Percentiles rank a stretch among this genome's conserved stretches.
Evolutionary conservation across 2,329 filamentous ascomycete species (phyloP).

Genomic region (Colletotrichum navitas): DNA sequence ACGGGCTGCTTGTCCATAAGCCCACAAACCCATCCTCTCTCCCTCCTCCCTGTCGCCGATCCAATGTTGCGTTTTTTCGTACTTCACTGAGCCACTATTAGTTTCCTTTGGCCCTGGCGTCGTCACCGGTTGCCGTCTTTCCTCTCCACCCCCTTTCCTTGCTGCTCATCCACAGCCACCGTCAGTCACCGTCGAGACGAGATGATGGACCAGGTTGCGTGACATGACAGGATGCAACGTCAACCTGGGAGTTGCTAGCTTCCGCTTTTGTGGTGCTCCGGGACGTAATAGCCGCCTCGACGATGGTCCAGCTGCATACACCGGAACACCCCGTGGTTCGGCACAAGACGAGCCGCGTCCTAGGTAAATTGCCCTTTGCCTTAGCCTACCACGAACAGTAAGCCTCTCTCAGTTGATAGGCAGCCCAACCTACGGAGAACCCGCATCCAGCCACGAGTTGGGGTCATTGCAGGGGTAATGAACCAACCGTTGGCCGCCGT

Average conservation of each 20-base stretch:
- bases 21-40: background rate
- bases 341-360: constrained; percentile 25
- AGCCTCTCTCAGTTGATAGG: background rate
- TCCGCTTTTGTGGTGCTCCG: constrained; percentile 8
- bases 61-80: constrained; percentile 15
- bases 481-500: constrained; percentile 9
- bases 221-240: constrained; percentile 12
- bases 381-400: constrained; percentile 13
- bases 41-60: constrained; percentile 31
- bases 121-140: constrained; percentile 13
- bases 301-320: background rate
- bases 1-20: constrained; percentile 16
- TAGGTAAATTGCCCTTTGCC: constrained; percentile 7
- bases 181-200: background rate
- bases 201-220: background rate
- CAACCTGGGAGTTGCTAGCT: background rate
- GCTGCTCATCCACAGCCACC: background rate
- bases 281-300: constrained; percentile 1
- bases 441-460: background rate
- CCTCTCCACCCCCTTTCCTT: background rate
- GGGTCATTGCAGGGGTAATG: constrained; percentile 3
- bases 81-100: constrained; percentile 2
- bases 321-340: background rate
- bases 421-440: background rate
- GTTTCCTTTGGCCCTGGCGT: constrained; percentile 16